Conservation (phyloP, 192 early-diverging fungal genomes). For the Glomus cerebriforme region DNA sequence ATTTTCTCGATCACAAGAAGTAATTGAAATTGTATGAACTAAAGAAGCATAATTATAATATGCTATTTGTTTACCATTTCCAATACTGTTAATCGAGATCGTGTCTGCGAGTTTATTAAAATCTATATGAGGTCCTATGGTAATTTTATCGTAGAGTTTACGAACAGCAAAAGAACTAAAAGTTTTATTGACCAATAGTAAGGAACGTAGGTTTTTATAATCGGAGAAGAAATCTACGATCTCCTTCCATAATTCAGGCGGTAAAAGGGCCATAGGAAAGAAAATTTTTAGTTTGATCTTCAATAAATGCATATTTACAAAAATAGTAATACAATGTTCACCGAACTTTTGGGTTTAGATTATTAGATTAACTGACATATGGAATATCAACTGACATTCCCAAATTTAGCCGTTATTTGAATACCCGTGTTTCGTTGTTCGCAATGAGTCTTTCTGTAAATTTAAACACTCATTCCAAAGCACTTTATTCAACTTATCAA, state of each 20-base stretch:
- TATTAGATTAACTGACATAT: too few relatives aligned
- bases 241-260: constrained; percentile 16
- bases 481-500: constrained; percentile 64
- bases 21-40: constrained; percentile 3
- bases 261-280: background rate
- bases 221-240: constrained; percentile 23
- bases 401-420: background rate
- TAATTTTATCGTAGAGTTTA: constrained; percentile 4
- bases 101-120: constrained; percentile 20
- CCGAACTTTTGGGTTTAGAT: background rate
- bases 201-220: constrained; percentile 6
- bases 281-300: background rate
- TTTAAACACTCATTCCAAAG: constrained; percentile 54
- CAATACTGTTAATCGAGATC: background rate
- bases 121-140: background rate
- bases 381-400: background rate
- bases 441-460: constrained; percentile 12
- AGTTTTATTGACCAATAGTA: constrained; percentile 24
- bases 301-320: background rate
- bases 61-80: background rate
- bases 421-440: background rate
- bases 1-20: background rate
- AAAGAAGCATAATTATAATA: constrained; percentile 7
- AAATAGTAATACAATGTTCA: background rate
- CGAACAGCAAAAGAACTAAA: constrained; percentile 9